Evolutionary conservation across 1,139 yeast genomes (phyloP).

Genomic region (Geotrichum klebahnii): DNA sequence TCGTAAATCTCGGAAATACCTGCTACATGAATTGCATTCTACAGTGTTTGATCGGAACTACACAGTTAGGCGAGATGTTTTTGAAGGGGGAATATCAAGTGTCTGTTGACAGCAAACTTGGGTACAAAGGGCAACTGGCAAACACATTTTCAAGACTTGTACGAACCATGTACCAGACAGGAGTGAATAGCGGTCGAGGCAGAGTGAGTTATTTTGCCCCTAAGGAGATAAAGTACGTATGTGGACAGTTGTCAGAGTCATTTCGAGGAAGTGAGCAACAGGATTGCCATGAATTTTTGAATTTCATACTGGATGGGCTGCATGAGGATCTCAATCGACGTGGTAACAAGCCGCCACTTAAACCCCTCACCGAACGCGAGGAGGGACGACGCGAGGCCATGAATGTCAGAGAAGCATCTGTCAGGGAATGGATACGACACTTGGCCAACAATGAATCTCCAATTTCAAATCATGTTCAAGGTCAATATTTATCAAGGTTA

Average conservation of each 20-base stretch:
- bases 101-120: constrained; percentile 69
- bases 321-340: constrained; percentile 84
- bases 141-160: constrained; percentile 64
- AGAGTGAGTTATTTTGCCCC: constrained; percentile 53
- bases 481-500: constrained; percentile 79
- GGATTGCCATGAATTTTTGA: constrained; percentile 88
- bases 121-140: constrained; percentile 80
- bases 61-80: constrained; percentile 47
- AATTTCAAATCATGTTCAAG: constrained; percentile 82
- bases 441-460: constrained; percentile 78
- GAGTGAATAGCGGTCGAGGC: constrained; percentile 34
- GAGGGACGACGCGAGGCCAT: constrained; percentile 69
- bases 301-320: constrained; percentile 74
- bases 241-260: constrained; percentile 66
- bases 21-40: constrained; percentile 91
- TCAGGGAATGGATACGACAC: constrained; percentile 93
- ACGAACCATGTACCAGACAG: constrained; percentile 47
- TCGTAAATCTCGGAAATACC: constrained; percentile 81
- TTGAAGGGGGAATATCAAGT: constrained; percentile 64
- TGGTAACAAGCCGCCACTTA: constrained; percentile 52
- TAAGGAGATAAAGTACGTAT: constrained; percentile 53
- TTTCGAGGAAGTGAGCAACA: constrained; percentile 82
- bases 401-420: constrained; percentile 79
- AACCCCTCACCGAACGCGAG: constrained; percentile 65
- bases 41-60: constrained; percentile 68